Evolutionary conservation across 2,329 filamentous ascomycete genomes (phyloP).

Genomic region (Paraphoma chrysanthemicola): DNA sequence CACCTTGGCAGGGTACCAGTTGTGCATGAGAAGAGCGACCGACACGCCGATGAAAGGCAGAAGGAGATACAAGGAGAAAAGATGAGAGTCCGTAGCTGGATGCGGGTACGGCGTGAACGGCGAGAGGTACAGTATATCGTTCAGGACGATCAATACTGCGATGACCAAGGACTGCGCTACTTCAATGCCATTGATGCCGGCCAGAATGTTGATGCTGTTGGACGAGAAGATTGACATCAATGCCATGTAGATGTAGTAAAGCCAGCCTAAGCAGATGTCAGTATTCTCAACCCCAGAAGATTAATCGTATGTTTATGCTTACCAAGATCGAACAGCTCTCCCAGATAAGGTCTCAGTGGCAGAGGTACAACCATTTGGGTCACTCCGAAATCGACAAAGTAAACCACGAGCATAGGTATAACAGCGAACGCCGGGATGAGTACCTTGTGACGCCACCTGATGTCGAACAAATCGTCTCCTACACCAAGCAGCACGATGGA

Average conservation of each 20-base stretch:
- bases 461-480: slow-evolving; percentile 95
- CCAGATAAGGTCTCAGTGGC: slow-evolving; percentile 82
- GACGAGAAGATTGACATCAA: slow-evolving; percentile 96
- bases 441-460: slow-evolving; percentile 98
- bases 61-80: slow-evolving; percentile 94
- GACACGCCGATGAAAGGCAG: slow-evolving; percentile 95
- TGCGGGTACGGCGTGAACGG: slow-evolving; percentile 80
- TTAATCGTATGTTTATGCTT: slow-evolving; percentile 1
- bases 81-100: slow-evolving; percentile 91
- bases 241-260: slow-evolving; percentile 97
- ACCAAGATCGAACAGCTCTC: slow-evolving; percentile 81
- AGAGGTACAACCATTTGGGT: slow-evolving; percentile 93
- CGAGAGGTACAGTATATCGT: slow-evolving; percentile 85
- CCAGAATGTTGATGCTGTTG: slow-evolving; percentile 99
- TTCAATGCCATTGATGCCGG: slow-evolving; percentile 98
- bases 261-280: slow-evolving; percentile 47
- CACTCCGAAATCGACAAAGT: slow-evolving; percentile 98
- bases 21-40: slow-evolving; percentile 83
- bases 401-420: slow-evolving; percentile 92
- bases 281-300: slow-evolving; percentile 3
- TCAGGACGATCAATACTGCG: slow-evolving; percentile 80
- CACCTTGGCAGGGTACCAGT: slow-evolving; percentile 93
- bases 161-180: slow-evolving; percentile 93
- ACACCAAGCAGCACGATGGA: slow-evolving; percentile 90
- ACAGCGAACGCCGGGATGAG: slow-evolving; percentile 94